Conservation (phyloP, 2,329 filamentous ascomycete species). For the Ceratocystis papillata region DNA sequence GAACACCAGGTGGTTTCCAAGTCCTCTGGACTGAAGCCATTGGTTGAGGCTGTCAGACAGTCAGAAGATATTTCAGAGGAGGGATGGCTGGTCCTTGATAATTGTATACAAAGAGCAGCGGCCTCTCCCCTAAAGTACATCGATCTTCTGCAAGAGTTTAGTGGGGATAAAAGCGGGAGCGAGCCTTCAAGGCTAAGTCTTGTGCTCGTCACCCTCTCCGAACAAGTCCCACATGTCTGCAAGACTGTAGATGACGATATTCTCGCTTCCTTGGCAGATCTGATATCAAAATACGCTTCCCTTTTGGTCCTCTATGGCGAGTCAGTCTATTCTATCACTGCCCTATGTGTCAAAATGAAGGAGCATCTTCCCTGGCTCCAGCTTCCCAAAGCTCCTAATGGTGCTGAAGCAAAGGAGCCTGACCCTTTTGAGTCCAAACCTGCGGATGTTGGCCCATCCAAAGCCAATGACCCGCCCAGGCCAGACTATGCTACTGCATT, state of each 20-base stretch:
- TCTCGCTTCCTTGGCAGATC: conserved; percentile 42
- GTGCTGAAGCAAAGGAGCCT: background rate
- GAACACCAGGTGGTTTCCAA: conserved; percentile 23
- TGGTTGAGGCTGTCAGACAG: conserved; percentile 22
- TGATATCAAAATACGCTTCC: conserved; percentile 49
- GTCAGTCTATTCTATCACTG: conserved; percentile 27
- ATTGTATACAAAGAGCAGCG: conserved; percentile 65
- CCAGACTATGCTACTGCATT: conserved; percentile 17
- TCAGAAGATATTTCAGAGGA: conserved; percentile 31
- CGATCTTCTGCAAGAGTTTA: conserved; percentile 49
- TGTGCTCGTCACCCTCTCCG: conserved; percentile 56
- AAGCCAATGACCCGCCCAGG: background rate
- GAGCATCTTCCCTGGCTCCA: conserved; percentile 29
- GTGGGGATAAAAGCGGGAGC: conserved; percentile 29
- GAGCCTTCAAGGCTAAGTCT: conserved; percentile 40
- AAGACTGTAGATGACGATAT: conserved; percentile 39
- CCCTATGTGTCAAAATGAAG: conserved; percentile 30
- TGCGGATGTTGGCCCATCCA: conserved; percentile 16
- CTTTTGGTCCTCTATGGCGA: conserved; percentile 44
- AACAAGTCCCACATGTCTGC: conserved; percentile 64
- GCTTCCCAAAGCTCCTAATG: conserved; percentile 16
- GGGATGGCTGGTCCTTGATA: conserved; percentile 66
- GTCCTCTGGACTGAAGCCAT: conserved; percentile 17
- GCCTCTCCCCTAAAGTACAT: conserved; percentile 74
- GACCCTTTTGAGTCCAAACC: background rate